Conservation (phyloP, 345 rosid genomes). For the Conringia planisiliqua region DNA sequence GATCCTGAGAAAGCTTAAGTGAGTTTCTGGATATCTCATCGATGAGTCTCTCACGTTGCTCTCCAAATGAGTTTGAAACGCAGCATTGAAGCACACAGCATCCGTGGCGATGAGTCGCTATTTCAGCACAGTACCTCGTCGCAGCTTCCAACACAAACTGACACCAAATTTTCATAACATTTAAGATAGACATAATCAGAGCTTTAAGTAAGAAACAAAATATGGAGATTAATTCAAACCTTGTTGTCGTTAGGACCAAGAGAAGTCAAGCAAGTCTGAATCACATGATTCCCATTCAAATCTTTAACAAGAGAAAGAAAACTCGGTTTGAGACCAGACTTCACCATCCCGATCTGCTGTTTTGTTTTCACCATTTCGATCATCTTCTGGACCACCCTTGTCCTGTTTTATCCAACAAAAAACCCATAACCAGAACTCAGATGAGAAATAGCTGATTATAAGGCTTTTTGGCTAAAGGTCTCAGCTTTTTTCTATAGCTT, state of each 20-base stretch:
- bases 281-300: conserved; percentile 77
- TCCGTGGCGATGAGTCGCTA: conserved; percentile 73
- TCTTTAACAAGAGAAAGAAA: conserved; percentile 63
- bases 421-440: background rate
- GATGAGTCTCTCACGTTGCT: conserved; percentile 45
- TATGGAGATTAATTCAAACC: conserved; percentile 34
- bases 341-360: conserved; percentile 50
- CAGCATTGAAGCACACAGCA: conserved; percentile 75
- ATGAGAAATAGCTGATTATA: background rate
- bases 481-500: conserved; percentile 8
- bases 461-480: conserved; percentile 12
- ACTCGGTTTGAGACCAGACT: conserved; percentile 55
- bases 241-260: conserved; percentile 51
- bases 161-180: background rate
- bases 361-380: conserved; percentile 57
- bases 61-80: conserved; percentile 49
- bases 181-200: background rate
- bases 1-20: conserved; percentile 66
- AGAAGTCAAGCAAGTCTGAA: conserved; percentile 66
- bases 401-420: conserved; percentile 39
- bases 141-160: conserved; percentile 73
- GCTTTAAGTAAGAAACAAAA: background rate
- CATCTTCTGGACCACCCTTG: conserved; percentile 77
- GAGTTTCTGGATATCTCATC: conserved; percentile 49
- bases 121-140: conserved; percentile 53